Conservation (phyloP, 176 grass and related monocot genomes). For the Carex scoparia region DNA sequence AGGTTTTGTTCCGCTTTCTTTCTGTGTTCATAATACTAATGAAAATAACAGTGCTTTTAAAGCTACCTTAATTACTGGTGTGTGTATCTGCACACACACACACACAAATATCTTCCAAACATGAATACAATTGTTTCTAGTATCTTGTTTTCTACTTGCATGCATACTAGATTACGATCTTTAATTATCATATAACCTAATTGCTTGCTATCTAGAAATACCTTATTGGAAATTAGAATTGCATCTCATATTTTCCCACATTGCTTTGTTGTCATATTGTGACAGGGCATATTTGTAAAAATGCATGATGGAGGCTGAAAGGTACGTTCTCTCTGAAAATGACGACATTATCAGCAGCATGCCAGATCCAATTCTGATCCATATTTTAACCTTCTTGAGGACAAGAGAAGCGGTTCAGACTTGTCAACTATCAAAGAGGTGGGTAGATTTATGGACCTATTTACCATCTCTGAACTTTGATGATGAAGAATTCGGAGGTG, state of each 20-base stretch:
- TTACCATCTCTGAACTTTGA: slow-evolving; percentile 4
- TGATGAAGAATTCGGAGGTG: background rate
- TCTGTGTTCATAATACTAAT: too few relatives aligned
- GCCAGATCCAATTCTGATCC: slow-evolving; percentile 1
- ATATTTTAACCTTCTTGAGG: background rate
- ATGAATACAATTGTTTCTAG: too few relatives aligned
- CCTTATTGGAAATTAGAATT: too few relatives aligned
- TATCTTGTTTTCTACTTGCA: too few relatives aligned
- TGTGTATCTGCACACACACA: too few relatives aligned
- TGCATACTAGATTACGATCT: too few relatives aligned
- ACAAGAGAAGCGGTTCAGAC: background rate
- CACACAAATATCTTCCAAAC: too few relatives aligned
- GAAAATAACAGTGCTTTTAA: too few relatives aligned
- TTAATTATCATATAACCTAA: too few relatives aligned
- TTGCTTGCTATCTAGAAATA: background rate
- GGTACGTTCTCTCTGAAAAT: background rate
- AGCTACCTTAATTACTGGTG: too few relatives aligned
- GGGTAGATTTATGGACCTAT: background rate
- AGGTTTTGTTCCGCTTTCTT: too few relatives aligned
- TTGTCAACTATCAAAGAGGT: background rate
- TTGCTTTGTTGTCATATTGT: background rate
- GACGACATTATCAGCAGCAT: background rate
- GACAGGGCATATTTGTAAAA: background rate
- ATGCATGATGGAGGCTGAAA: background rate
- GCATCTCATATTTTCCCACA: background rate